Conservation (phyloP, 2,329 filamentous ascomycete genomes). For the Stemphylium lycopersici region DNA sequence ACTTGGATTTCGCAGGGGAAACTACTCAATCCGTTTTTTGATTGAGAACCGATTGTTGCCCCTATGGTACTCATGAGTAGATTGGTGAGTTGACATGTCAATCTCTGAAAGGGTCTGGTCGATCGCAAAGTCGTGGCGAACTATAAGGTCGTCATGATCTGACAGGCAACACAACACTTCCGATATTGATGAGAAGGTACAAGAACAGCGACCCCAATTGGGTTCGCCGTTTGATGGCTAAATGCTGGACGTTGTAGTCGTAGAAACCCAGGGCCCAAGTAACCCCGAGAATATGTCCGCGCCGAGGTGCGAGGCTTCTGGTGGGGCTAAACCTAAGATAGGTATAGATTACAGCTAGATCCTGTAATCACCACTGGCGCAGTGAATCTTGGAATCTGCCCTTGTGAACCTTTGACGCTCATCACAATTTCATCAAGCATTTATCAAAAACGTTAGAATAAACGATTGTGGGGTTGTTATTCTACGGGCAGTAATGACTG, state of each 20-base stretch:
- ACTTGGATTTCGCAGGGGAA: too few relatives aligned
- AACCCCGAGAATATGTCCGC: neutral
- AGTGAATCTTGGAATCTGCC: too few relatives aligned
- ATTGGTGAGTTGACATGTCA: neutral
- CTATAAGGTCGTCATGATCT: neutral
- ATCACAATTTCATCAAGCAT: too few relatives aligned
- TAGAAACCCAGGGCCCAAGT: neutral
- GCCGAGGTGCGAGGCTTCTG: neutral
- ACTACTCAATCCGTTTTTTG: neutral
- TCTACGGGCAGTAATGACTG: too few relatives aligned
- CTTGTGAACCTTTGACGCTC: too few relatives aligned
- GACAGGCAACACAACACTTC: too few relatives aligned
- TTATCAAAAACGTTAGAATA: too few relatives aligned
- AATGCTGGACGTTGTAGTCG: neutral
- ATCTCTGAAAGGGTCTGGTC: neutral
- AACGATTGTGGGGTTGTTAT: too few relatives aligned
- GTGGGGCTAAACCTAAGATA: neutral
- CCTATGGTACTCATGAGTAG: neutral
- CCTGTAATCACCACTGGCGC: neutral
- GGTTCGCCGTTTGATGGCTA: neutral
- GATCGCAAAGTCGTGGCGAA: neutral
- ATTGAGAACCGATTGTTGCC: neutral
- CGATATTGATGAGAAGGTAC: too few relatives aligned
- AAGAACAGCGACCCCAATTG: too few relatives aligned
- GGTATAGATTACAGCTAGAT: neutral